These are phyloP conservation scores for Conringia planisiliqua DNA, from an alignment of 345 rosid genomes.

Conservation along the genomic window DNA sequence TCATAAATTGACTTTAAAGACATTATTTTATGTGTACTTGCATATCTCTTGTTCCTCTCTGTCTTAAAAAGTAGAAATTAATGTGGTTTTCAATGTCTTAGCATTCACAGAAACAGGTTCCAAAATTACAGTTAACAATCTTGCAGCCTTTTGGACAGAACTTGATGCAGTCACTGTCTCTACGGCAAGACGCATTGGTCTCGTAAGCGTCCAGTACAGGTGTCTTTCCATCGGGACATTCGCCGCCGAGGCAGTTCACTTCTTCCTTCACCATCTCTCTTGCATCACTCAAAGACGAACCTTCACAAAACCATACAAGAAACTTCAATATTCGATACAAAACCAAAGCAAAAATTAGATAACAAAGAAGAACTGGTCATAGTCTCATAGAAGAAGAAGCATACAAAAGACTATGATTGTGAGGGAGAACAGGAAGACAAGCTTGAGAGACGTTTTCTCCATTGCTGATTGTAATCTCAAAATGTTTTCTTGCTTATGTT, in stretches of 20 bases:
- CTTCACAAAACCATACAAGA: conserved; percentile 9
- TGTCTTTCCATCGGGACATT: conserved; percentile 3
- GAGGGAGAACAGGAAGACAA: conserved; percentile 19
- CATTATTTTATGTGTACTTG: not conserved
- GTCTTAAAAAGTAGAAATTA: not conserved
- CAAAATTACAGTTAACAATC: conserved; percentile 24
- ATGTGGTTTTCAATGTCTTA: not conserved
- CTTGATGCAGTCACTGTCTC: conserved; percentile 12
- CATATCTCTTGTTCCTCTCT: not conserved
- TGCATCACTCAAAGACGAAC: conserved; percentile 2
- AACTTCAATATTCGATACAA: not conserved
- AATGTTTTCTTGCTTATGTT: not conserved
- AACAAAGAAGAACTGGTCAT: conserved; percentile 6
- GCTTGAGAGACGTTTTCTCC: conserved; percentile 27
- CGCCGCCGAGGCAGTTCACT: conserved; percentile 6
- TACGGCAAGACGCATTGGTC: conserved; percentile 14
- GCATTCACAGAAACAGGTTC: conserved; percentile 29
- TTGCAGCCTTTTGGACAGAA: conserved; percentile 20
- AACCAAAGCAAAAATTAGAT: not conserved
- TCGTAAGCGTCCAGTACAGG: not conserved
- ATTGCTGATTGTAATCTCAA: conserved; percentile 4
- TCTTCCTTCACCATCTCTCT: conserved; percentile 28
- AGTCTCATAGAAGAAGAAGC: not conserved
- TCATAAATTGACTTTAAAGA: not conserved
- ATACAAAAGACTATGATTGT: conserved; percentile 21